Base-by-base conservation (phyloP, 305 asterid genomes). In the Fraxinus albicans region DNA sequence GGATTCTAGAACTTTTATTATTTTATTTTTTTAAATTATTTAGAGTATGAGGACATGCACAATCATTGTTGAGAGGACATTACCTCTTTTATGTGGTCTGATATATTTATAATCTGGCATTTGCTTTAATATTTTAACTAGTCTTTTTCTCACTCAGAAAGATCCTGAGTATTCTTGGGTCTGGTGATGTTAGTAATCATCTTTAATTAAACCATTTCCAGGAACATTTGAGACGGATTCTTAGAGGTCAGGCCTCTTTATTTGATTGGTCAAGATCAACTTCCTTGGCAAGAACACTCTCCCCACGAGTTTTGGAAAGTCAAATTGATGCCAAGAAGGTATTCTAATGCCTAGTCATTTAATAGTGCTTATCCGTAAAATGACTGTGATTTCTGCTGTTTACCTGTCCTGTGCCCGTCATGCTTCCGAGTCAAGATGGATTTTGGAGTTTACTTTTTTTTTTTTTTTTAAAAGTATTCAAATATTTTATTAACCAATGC, bases 251-350 rank as follows among this genome's bases (percentile, higher is more conserved):
- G 89, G 91, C 98, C 75, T 94, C 98, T 29, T 84, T 95, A 55
- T 97, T 97, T 90, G 99, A 94, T 90, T 94, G 99, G 98, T 95
- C 99, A 83, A 94, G 99, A 87, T 93, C 99, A 50, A 89, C 94
- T 87, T 94, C 98, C 83, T 88, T 97, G 90, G 98, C 99, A 6
- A 92, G 94, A 87, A 95, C 98, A 73, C 93, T 97, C 58, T 97
- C 99, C 83, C 99, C 99, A 42, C 93, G 98, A 81, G 97, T 95
- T 87, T 88, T 97, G 94, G 99, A 95, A 92, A 97, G 98, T 85
- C 99, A 95, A 90, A 91, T 94, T 86, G 99, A 95, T 89, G 99
- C 99, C 83, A 95, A 94, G 91, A 97, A 97, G 99, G 99, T 95
- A 88, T 38, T 67, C 44, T 81, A 35, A 83, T 75, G 80, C 82